A percentile compares a stretch with the other conserved stretches of the same genome.
phyloP scores from a whole-genome alignment of 805 yeast species.

The Candida oleophila region DNA sequence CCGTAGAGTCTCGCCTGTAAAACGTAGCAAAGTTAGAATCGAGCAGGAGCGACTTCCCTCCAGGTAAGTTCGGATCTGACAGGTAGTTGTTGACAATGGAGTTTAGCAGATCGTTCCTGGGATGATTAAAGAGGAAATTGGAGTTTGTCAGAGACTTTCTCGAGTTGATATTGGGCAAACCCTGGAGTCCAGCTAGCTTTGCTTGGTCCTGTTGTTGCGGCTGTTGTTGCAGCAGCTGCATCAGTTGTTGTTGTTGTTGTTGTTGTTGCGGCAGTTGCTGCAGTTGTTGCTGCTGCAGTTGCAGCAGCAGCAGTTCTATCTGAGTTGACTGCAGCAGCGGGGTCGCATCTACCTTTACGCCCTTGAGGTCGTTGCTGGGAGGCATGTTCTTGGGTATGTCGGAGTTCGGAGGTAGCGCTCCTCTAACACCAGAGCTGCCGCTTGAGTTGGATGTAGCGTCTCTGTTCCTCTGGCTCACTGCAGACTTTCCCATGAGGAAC shows the following conservation, averaged over 20 bases:
- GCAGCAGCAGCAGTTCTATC: background rate
- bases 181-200: background rate
- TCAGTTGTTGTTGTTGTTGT: background rate
- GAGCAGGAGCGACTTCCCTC: constrained; percentile 10
- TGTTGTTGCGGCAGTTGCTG: constrained; percentile 1
- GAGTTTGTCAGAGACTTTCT: constrained; percentile 12
- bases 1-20: constrained; percentile 17
- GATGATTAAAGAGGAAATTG: constrained; percentile 24
- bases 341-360: background rate
- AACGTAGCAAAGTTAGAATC: constrained; percentile 16
- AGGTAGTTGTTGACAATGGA: constrained; percentile 23
- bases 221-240: background rate
- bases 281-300: background rate
- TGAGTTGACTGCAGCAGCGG: background rate
- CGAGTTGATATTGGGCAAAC: constrained; percentile 1
- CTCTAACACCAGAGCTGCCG: background rate
- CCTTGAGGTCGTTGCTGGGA: background rate
- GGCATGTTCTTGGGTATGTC: constrained; percentile 5
- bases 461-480: constrained; percentile 1
- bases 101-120: constrained; percentile 30
- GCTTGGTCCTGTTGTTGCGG: background rate
- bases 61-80: constrained; percentile 3
- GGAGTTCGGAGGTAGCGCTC: background rate
- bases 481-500: constrained; percentile 5
- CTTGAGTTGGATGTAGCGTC: constrained; percentile 2